These are phyloP conservation scores for Suillus paluster DNA, from an alignment of 768 basidiomycete genomes.

Conservation along the genomic window DNA sequence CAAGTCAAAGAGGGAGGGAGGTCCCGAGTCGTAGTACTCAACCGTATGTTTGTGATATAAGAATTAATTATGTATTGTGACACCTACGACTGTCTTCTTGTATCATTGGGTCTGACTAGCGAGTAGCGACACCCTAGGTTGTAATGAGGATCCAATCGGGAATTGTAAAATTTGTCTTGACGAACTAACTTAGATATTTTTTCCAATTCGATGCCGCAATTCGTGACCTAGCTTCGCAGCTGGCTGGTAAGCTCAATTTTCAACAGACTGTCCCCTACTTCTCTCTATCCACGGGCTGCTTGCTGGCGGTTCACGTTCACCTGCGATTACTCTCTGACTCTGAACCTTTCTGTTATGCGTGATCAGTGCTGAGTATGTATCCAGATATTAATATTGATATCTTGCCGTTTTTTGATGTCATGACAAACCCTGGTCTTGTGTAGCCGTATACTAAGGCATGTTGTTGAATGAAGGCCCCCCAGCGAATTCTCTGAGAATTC, in stretches of 20 bases:
- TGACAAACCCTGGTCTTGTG: neutral
- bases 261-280: neutral
- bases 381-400: neutral
- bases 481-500: constrained; percentile 5
- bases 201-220: too few species aligned
- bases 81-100: too few species aligned
- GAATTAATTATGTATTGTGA: neutral
- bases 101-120: too few species aligned
- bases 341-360: neutral
- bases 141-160: constrained; percentile 3
- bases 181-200: neutral
- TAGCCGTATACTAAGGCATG: neutral
- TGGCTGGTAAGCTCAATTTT: neutral
- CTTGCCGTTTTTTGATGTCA: neutral
- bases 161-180: neutral
- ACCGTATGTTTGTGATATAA: neutral
- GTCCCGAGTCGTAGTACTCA: neutral
- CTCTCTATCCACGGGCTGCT: neutral
- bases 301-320: too few species aligned
- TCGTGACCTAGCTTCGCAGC: neutral
- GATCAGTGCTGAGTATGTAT: neutral
- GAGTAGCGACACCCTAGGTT: neutral
- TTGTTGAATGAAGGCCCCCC: neutral
- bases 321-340: neutral
- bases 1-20: constrained; percentile 55